These are phyloP conservation scores for Discostella stelligeroides DNA, from an alignment of 108 stramenopile species.

Conservation along the genomic window DNA sequence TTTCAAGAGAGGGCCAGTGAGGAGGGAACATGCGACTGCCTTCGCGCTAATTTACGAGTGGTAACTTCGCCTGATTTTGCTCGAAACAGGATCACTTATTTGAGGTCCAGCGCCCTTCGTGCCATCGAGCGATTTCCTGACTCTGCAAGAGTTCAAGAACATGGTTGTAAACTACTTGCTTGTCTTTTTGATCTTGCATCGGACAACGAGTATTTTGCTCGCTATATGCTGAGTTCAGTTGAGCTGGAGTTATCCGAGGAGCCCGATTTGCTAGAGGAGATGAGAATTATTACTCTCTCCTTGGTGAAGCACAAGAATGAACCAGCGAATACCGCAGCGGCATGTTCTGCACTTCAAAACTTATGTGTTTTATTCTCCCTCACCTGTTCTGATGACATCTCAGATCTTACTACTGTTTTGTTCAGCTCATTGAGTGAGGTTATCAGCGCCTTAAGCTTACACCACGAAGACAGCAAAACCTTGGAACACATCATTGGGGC, in stretches of 20 bases:
- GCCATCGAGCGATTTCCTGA: slow-evolving; percentile 28
- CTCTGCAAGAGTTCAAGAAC: slow-evolving; percentile 17
- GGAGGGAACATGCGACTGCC: slow-evolving; percentile 13
- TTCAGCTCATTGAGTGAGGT: slow-evolving; percentile 11
- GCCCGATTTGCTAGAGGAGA: not conserved
- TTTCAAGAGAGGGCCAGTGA: slow-evolving; percentile 13
- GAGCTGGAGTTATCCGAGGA: not conserved
- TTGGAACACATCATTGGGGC: slow-evolving; percentile 29
- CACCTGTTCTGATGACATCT: not conserved
- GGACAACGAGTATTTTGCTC: not conserved
- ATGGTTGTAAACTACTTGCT: slow-evolving; percentile 32
- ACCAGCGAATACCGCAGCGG: slow-evolving; percentile 10
- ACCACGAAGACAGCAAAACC: not conserved
- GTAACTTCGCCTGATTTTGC: not conserved
- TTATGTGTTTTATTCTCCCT: slow-evolving; percentile 13
- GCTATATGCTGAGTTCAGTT: not conserved
- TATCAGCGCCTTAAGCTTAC: slow-evolving; percentile 1
- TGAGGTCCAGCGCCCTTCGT: slow-evolving; percentile 11
- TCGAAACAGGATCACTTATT: slow-evolving; percentile 1
- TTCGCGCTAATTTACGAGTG: slow-evolving; percentile 17
- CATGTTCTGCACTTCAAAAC: slow-evolving; percentile 21
- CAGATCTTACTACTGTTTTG: slow-evolving; percentile 9
- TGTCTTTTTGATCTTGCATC: slow-evolving; percentile 14
- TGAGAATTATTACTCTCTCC: slow-evolving; percentile 6
- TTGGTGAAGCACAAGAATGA: slow-evolving; percentile 11